A percentile compares a stretch with the other conserved stretches of the same genome.
phyloP scores from a whole-genome alignment of 2,329 filamentous ascomycete species.

The Microcera coccophila region DNA sequence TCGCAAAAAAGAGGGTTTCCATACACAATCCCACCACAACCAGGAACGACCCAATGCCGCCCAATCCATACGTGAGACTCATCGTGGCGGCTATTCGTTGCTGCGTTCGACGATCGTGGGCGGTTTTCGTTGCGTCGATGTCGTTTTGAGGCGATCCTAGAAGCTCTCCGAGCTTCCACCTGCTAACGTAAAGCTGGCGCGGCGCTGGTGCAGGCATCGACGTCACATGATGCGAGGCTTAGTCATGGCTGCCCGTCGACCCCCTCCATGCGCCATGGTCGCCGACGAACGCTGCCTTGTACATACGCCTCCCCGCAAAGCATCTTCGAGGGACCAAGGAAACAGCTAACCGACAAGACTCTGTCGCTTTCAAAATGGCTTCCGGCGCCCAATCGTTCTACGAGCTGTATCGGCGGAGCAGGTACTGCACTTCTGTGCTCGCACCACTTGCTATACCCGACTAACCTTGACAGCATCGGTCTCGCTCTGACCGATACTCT shows the following conservation, averaged over 20 bases:
- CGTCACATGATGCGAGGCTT: constrained; percentile 38
- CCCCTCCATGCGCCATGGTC: constrained; percentile 4
- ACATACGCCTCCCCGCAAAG: constrained; percentile 2
- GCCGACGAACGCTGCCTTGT: constrained; percentile 13
- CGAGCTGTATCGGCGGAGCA: constrained; percentile 97
- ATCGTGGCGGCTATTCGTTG: constrained; percentile 45
- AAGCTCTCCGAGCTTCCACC: constrained; percentile 19
- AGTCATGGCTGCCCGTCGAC: constrained; percentile 21
- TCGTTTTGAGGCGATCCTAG: constrained; percentile 10
- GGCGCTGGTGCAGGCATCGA: constrained; percentile 14
- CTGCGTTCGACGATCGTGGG: constrained; percentile 19
- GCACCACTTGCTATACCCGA: constrained; percentile 26
- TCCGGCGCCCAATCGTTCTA: constrained; percentile 63
- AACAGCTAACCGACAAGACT: neutral
- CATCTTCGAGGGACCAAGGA: neutral
- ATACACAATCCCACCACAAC: constrained; percentile 75
- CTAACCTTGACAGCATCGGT: constrained; percentile 65
- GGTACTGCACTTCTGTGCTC: constrained; percentile 56
- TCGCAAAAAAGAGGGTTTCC: constrained; percentile 34
- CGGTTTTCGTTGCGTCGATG: constrained; percentile 11
- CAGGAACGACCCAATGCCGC: constrained; percentile 64
- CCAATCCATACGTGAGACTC: constrained; percentile 69
- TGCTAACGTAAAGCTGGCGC: neutral
- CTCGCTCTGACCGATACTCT: constrained; percentile 92
- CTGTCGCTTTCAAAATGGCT: constrained; percentile 37